Evolutionary conservation across 192 early-diverging fungal species (phyloP), one percentile per base, ranked within the genome.

Genomic region (Entomortierella parvispora): DNA sequence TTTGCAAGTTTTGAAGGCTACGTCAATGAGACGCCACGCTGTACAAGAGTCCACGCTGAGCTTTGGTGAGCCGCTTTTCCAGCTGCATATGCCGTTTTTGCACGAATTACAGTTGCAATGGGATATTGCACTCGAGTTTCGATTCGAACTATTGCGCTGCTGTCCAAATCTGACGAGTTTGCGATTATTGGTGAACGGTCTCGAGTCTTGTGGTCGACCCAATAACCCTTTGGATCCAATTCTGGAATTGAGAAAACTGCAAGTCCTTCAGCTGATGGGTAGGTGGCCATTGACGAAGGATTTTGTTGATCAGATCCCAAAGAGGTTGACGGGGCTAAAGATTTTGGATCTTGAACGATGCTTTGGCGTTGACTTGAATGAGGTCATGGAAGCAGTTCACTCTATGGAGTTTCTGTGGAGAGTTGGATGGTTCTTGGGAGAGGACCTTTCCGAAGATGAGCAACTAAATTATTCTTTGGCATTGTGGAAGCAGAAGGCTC

Each of bases 101-200:
- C 44, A 48, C 2, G 74, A 77, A 20, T 65, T 77, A 0, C 74
- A 68, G n/a, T 54, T 77, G 9, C 61, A 77, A 2, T 57, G 65
- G 8, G 74, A 77, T 28, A 77, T 77, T 58, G 65, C 66, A 2
- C 74, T 68, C n/a, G 74, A 68, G 48, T 62, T 77, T 29, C 34
- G 43, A 5, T 77, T 77, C 43, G 32, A 47, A 15, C 40, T 68
- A 2, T 32, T 77, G 25, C 28, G 43, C 0, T 57, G 52, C 9
- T 67, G 65, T 23, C 74, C 74, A 0, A 62, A 77, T 23, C 66
- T 77, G 9, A 22, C 25, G 2, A 45, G 50, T 0, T 29, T 77
- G 5, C 68, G 68, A 40, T 17, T 77, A 10, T n/a, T 77, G 48
- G 74, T 68, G 3, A 77, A 77, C 26, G 74, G 74, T 0, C 0